Evolutionary conservation across 2,329 filamentous ascomycete species (phyloP).

Genomic region (Penicillium sp.): DNA sequence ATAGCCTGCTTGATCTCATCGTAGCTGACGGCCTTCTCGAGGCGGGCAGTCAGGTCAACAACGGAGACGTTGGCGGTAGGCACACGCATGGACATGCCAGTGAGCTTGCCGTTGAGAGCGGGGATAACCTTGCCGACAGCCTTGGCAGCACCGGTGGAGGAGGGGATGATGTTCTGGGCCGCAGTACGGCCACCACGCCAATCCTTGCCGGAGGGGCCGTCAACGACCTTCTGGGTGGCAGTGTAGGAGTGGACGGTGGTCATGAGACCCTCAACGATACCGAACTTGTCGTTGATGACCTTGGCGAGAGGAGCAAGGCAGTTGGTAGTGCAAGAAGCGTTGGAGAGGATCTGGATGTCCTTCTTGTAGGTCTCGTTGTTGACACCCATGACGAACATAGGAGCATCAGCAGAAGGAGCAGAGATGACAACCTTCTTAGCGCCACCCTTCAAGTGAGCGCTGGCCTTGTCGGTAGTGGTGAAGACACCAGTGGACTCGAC

Average conservation of each 20-base stretch:
- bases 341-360: slow-evolving; percentile 92
- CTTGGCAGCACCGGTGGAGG: slow-evolving; percentile 99
- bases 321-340: slow-evolving; percentile 99
- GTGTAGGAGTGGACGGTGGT: slow-evolving; percentile 99
- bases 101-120: slow-evolving; percentile 97
- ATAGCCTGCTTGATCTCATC: slow-evolving; percentile 92
- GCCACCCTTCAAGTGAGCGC: slow-evolving; percentile 90
- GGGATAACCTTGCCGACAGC: slow-evolving; percentile 99
- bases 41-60: slow-evolving; percentile 92
- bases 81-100: slow-evolving; percentile 99
- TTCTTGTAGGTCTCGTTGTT: slow-evolving; percentile 94
- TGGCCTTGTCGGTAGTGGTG: slow-evolving; percentile 97
- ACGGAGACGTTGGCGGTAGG: slow-evolving; percentile 98
- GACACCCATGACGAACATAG: slow-evolving; percentile 99
- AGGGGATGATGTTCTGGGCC: slow-evolving; percentile 99
- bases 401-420: slow-evolving; percentile 72
- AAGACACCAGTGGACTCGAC: slow-evolving; percentile 99
- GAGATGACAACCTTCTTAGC: slow-evolving; percentile 93
- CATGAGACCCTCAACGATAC: slow-evolving; percentile 98
- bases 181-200: slow-evolving; percentile 99
- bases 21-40: slow-evolving; percentile 77
- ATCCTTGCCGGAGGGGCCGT: slow-evolving; percentile 97
- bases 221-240: slow-evolving; percentile 99
- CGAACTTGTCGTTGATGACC: slow-evolving; percentile 98
- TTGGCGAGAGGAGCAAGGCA: slow-evolving; percentile 99